Conservation (phyloP, 2,329 filamentous ascomycete genomes). For the Pseudogymnoascus sp. region DNA sequence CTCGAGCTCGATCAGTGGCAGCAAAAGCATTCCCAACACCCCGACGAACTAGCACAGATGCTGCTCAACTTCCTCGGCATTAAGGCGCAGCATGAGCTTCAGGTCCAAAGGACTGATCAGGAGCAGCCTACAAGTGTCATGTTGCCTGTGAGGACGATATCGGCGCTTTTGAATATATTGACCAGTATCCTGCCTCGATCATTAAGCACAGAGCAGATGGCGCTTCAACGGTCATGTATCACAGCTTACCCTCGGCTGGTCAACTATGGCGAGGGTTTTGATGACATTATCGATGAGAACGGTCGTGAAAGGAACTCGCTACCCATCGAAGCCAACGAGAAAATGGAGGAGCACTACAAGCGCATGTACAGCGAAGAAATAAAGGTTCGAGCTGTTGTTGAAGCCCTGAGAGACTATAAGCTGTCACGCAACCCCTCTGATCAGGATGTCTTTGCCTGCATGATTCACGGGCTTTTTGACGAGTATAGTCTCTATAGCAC, state of each 20-base stretch:
- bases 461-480: constrained; percentile 96
- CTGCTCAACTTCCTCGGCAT: constrained; percentile 75
- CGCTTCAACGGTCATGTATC: constrained; percentile 79
- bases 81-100: constrained; percentile 74
- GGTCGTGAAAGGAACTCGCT: constrained; percentile 74
- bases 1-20: constrained; percentile 79
- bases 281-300: constrained; percentile 84
- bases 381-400: constrained; percentile 77
- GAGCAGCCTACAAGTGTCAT: constrained; percentile 60
- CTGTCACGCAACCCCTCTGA: constrained; percentile 74
- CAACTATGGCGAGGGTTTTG: constrained; percentile 89
- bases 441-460: constrained; percentile 94
- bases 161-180: constrained; percentile 69
- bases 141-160: constrained; percentile 78
- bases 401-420: constrained; percentile 79
- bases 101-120: constrained; percentile 63
- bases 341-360: constrained; percentile 97
- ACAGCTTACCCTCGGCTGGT: constrained; percentile 89
- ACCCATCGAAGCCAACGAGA: constrained; percentile 68
- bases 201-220: constrained; percentile 60
- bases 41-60: constrained; percentile 59
- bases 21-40: constrained; percentile 58
- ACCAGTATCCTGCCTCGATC: constrained; percentile 58
- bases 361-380: constrained; percentile 94
- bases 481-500: constrained; percentile 94